Base-by-base conservation (phyloP, 805 yeast genomes). In the Wickerhamiella dianesei region DNA sequence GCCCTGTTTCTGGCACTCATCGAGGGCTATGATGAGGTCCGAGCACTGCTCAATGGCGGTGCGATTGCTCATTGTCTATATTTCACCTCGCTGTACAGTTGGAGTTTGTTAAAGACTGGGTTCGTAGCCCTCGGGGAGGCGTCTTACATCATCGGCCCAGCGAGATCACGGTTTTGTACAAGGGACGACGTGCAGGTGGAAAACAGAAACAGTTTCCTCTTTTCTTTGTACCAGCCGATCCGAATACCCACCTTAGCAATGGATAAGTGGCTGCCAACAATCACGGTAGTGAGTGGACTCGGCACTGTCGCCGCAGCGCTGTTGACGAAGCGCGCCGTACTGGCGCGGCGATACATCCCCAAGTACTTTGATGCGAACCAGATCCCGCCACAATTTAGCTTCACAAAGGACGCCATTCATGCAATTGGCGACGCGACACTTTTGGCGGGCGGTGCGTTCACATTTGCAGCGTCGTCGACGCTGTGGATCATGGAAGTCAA, bases 351-450 rank as follows among this genome's bases (percentile, higher is more conserved):
- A 63, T 86, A 77, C 56, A 64, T 77, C 4, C 96, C 96, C 5
- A 73, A 72, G 40, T 70, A 79, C 56, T 88, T 83, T 64, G 87
- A 84, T 56, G 85, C 88, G 12, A 87, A 87, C 63, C 89, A 86
- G 57, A 73, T 76, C 48, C 94, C 94, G 2, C 95, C 95, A 3
- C 70, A 77, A n/a, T 82, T 80, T 58, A 80, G 82, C 25, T 79
- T 83, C 59, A 77, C 83, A 51, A 75, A 77, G 46, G 95, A 87
- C 61, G 95, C 95, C 1, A 75, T 85, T 32, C 77, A 79, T 37
- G 96, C 96, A 0, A 85, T 88, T 2, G 76, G 80, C 0, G 80
- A 83, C 37, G 94, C 95, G 1, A 76, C 95, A 0, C 64, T 82
- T 42, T 65, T 88, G 16, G 83, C 95, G 2, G 72, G 79, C 0